phyloP scores from a whole-genome alignment of 139 green algal genomes.

The Chlorella sp. region DNA sequence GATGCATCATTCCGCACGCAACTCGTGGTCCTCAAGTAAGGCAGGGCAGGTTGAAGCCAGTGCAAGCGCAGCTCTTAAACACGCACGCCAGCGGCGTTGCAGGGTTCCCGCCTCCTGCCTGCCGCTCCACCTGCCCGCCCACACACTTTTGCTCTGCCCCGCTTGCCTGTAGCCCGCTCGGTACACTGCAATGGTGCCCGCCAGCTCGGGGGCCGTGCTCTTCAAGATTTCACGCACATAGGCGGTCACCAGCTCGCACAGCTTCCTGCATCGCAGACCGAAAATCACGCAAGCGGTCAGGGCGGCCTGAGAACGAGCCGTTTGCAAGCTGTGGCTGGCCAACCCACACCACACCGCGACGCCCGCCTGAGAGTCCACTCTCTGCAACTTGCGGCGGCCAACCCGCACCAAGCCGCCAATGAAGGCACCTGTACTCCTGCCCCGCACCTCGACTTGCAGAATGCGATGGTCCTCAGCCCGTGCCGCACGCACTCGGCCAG shows the following conservation, averaged over 20 bases:
- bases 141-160: neutral
- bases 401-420: too few species aligned
- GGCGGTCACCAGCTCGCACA: conserved; percentile 92
- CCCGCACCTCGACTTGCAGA: conserved; percentile 82
- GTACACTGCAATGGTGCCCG: conserved; percentile 73
- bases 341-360: too few species aligned
- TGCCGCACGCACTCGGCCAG: conserved; percentile 69
- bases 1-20: too few species aligned
- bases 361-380: too few species aligned
- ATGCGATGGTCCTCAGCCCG: conserved; percentile 90
- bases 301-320: too few species aligned
- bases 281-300: too few species aligned
- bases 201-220: conserved; percentile 69
- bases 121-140: neutral
- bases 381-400: too few species aligned
- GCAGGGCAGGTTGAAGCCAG: neutral
- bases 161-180: conserved; percentile 57
- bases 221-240: conserved; percentile 87
- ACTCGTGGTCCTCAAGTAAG: too few species aligned
- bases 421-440: too few species aligned
- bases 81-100: neutral
- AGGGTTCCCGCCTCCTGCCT: too few species aligned
- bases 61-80: too few species aligned
- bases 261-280: conserved; percentile 81
- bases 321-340: too few species aligned